Evolutionary conservation across 2,329 filamentous ascomycete genomes (phyloP), one percentile per base, ranked within the genome.

Genomic region (Graphiopsis chlorocephala): DNA sequence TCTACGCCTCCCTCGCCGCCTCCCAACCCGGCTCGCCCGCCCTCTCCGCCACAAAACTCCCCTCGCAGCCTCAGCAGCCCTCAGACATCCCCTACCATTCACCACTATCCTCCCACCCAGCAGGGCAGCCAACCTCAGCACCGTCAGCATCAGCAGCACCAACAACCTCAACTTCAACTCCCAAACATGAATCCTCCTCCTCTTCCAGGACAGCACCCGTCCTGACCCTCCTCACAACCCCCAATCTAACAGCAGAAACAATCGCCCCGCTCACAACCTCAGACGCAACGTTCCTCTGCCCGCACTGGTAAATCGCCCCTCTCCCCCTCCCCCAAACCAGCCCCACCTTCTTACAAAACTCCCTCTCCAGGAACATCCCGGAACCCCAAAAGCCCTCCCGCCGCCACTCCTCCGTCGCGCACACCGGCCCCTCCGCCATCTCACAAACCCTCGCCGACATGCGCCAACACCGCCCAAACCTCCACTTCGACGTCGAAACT

Each of bases 11-110:
- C 14, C 60, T 62, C 48, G 60, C 60, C 14, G 48, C 14, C 48
- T 62, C 60, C 5, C 48, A 53, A 45, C 60, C 60, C 25, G 60
- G 60, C 60, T 62, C 60, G 23, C 60, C 60, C 15, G 12, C 60
- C 14, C 31, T 62, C 1, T 20, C 31, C 14, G 31, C 60, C 3
- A 55, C 60, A 6, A 62, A 55, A 23, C 23, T 28, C 25, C 15
- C 48, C 14, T 31, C 59, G 14, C 48, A 55, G 4, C 15, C 48
- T 7, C 25, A 48, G 14, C 48, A 55, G 7, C 47, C 31, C 53
- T 38, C 60, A 20, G 60, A 62, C 20, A 23, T 42, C n/a, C 5
- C 48, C 4, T n/a, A n/a, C n/a, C n/a, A n/a, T n/a, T 55, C 60
- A 29, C 48, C 48, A 14, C 48, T 62, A 11, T 33, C 26, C 50